A percentile compares a stretch with the other conserved stretches of the same genome.
Conservation (phyloP, 2,329 filamentous ascomycete genomes). For the Ophiostoma populinum region DNA sequence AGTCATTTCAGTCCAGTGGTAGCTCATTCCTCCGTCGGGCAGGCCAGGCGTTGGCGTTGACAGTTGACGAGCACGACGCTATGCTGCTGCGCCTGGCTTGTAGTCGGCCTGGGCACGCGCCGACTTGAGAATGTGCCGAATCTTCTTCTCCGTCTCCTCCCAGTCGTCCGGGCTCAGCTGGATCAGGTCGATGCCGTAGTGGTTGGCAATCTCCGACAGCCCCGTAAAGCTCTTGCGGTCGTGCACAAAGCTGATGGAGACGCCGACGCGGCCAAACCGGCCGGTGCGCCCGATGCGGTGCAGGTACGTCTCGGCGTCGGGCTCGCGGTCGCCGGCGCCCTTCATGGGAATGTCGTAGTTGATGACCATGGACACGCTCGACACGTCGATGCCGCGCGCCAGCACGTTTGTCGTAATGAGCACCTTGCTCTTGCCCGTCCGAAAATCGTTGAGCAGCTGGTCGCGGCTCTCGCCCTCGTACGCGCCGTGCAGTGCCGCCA, state of each 20-base stretch:
- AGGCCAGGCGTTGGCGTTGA: too few species aligned
- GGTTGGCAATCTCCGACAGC: constrained; percentile 60
- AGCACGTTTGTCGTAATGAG: constrained; percentile 96
- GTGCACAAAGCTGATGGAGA: constrained; percentile 87
- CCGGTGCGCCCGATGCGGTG: constrained; percentile 96
- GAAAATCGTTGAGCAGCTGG: constrained; percentile 69
- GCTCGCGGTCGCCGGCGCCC: constrained; percentile 57
- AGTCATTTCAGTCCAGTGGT: neutral
- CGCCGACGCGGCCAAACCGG: constrained; percentile 88
- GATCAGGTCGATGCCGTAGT: constrained; percentile 67
- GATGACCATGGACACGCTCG: constrained; percentile 87
- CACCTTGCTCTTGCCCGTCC: constrained; percentile 75
- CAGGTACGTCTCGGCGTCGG: constrained; percentile 89
- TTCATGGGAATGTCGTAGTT: constrained; percentile 84
- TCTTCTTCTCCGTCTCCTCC: constrained; percentile 71
- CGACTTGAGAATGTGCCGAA: constrained; percentile 67
- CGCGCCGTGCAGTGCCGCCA: constrained; percentile 76
- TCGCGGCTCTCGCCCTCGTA: constrained; percentile 76
- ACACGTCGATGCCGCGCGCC: constrained; percentile 86
- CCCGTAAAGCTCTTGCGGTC: constrained; percentile 67
- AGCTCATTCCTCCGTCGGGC: neutral
- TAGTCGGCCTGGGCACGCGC: constrained; percentile 37
- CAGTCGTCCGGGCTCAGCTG: constrained; percentile 74
- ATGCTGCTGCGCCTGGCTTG: constrained; percentile 12
- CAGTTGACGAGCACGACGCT: too few species aligned